These are phyloP conservation scores for Herpetospermum pedunculosum DNA, from an alignment of 306 rosid genomes.

Conservation along the genomic window DNA sequence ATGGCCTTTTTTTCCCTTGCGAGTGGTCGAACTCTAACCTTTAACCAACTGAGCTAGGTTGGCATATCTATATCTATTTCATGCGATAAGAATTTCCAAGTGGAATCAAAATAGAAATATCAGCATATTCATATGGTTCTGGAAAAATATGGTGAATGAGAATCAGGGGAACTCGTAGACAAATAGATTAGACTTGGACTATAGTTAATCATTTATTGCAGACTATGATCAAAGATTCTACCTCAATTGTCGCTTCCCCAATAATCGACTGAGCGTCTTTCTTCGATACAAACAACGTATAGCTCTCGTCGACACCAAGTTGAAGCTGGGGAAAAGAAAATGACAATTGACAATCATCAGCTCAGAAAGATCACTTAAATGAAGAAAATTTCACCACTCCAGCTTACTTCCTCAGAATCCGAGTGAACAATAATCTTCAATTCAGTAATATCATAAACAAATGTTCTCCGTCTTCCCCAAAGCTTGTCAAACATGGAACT, in stretches of 20 bases:
- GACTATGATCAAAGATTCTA: too few relatives aligned
- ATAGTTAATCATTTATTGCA: background rate
- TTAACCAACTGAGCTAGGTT: background rate
- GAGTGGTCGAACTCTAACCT: background rate
- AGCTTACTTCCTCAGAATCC: constrained; percentile 39
- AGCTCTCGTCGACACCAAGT: constrained; percentile 92
- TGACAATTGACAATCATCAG: background rate
- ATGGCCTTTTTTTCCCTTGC: background rate
- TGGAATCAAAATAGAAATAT: background rate
- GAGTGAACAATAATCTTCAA: constrained; percentile 51
- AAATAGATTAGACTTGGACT: background rate
- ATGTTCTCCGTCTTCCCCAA: constrained; percentile 16
- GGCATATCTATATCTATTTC: background rate
- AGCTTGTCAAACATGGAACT: constrained; percentile 21
- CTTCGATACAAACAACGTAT: constrained; percentile 43
- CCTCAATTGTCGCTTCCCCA: constrained; percentile 62
- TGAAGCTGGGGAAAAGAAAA: constrained; percentile 47
- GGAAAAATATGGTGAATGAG: background rate
- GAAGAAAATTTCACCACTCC: background rate
- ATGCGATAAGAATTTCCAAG: background rate
- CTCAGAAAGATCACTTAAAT: background rate
- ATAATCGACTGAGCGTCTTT: constrained; percentile 33
- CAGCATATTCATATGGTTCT: background rate
- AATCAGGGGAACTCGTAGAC: background rate
- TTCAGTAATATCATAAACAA: constrained; percentile 27